A percentile compares a stretch with the other conserved stretches of the same genome.
phyloP scores from a whole-genome alignment of 768 basidiomycete species.

The Hypholoma sublateritium region DNA sequence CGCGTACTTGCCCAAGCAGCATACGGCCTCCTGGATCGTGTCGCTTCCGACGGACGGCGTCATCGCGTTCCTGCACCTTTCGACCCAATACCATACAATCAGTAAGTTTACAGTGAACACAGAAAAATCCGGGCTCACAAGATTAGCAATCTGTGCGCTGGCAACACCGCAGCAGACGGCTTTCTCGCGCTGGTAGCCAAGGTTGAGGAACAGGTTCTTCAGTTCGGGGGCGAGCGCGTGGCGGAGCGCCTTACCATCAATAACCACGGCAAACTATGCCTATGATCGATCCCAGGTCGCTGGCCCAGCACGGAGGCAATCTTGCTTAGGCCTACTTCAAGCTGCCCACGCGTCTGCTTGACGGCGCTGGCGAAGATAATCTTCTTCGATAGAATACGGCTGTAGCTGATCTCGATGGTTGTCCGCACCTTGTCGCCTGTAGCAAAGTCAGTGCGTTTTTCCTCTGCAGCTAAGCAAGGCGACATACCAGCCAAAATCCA shows the following conservation, averaged over 20 bases:
- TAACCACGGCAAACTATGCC: constrained; percentile 89
- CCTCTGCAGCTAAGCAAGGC: neutral
- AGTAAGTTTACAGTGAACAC: constrained; percentile 7
- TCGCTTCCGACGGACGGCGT: constrained; percentile 97
- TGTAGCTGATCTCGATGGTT: constrained; percentile 97
- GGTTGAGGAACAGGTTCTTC: constrained; percentile 84
- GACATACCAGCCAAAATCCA: constrained; percentile 91
- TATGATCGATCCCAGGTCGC: constrained; percentile 61
- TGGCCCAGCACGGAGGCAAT: constrained; percentile 86
- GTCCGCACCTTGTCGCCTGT: constrained; percentile 95
- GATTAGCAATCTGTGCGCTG: constrained; percentile 93
- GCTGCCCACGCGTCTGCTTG: constrained; percentile 77
- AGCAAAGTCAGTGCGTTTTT: neutral
- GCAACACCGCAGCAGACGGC: constrained; percentile 98
- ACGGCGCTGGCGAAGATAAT: constrained; percentile 84
- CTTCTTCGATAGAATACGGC: constrained; percentile 93
- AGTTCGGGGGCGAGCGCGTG: constrained; percentile 76
- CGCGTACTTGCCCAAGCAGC: constrained; percentile 91
- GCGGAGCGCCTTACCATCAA: constrained; percentile 90
- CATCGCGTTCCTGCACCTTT: constrained; percentile 95
- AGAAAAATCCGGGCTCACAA: constrained; percentile 58
- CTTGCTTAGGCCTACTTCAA: constrained; percentile 93
- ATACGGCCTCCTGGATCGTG: constrained; percentile 99
- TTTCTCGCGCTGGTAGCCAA: constrained; percentile 95
- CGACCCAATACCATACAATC: constrained; percentile 57